Base-by-base conservation (phyloP, 1,284 basidiomycete species). In the Spongiforma sp. region DNA sequence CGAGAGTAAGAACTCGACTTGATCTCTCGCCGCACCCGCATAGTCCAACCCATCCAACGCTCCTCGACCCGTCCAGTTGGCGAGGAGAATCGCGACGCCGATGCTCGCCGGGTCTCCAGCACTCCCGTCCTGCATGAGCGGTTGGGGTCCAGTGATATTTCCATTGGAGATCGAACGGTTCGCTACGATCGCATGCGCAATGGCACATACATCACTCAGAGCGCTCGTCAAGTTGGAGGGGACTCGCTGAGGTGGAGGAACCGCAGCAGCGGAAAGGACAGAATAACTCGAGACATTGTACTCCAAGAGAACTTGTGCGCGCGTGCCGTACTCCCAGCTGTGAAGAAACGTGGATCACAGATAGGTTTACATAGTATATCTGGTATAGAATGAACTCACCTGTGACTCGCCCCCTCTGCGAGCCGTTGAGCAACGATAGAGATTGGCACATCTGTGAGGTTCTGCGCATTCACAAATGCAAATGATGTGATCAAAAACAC, bases 21-120 rank as follows among this genome's bases (percentile, higher is more conserved):
- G 89, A 55, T 86, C 84, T 63, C 71, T 75, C 8, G 91, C 93
- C 8, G 94, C 93, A 2, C 81, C 81, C 0, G 81, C 83, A 76
- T 91, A 97, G 64, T 87, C 82, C 33, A 84, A 71, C 43, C 79
- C 81, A 43, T 77, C 76, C 46, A 63, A 63, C 4, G 41, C 63
- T 6, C 78, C 78, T 32, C 77, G 79, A 2, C 80, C 81, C 0
- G 90, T 93, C 87, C 86, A 90, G 71, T 92, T 91, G 5, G 93
- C 92, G 6, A 97, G 76, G 54, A 96, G 78, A 28, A 95, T 87
- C 0, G 90, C 84, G n/a, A 93, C 83, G 0, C 94, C 95, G 56
- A 95, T 84, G 65, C 89, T 90, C 0, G 93, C 88, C 0, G 95
- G 95, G 78, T 98, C 95, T 0, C 90, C 90, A 0, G 93, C 89